Percentiles rank a stretch among this genome's conserved stretches.
These are phyloP conservation scores for Biscogniauxia marginata DNA, from an alignment of 2,329 filamentous ascomycete genomes.

Conservation along the genomic window DNA sequence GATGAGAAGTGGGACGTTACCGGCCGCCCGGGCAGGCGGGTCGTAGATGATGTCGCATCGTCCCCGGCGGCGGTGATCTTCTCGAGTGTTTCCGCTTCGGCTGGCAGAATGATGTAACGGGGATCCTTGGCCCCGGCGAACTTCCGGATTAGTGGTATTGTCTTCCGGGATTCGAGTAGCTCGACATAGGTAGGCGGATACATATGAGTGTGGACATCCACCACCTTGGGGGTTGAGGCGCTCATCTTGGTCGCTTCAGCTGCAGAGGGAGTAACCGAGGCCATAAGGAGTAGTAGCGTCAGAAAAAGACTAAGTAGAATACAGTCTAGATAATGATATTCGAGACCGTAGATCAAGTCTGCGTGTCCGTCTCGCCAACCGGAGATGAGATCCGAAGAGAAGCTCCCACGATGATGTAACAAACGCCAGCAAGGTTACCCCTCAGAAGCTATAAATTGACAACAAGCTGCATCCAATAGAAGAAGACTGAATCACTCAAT, in stretches of 20 bases:
- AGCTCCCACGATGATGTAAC: not conserved
- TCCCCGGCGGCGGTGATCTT: slow-evolving; percentile 48
- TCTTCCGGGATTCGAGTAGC: slow-evolving; percentile 56
- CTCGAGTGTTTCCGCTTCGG: slow-evolving; percentile 47
- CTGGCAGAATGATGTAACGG: slow-evolving; percentile 64
- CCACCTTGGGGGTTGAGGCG: slow-evolving; percentile 42
- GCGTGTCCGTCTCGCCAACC: not conserved
- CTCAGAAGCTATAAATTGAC: not conserved
- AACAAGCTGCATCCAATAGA: not conserved
- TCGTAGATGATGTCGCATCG: slow-evolving; percentile 28
- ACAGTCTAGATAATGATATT: not conserved
- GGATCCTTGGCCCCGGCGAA: slow-evolving; percentile 58
- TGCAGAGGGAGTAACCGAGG: not conserved
- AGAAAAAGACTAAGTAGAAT: no score
- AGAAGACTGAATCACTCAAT: not conserved
- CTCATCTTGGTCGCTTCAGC: slow-evolving; percentile 29
- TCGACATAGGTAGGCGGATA: slow-evolving; percentile 64
- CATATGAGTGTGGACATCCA: slow-evolving; percentile 70
- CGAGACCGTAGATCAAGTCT: not conserved
- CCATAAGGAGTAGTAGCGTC: no score
- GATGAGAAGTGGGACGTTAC: slow-evolving; percentile 83
- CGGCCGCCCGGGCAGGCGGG: slow-evolving; percentile 70
- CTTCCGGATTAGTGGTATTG: slow-evolving; percentile 69
- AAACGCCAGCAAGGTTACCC: not conserved
- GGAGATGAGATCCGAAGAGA: not conserved